A percentile compares a stretch with the other conserved stretches of the same genome.
Conservation (phyloP, 441 rosid species). For the Adansonia grandidieri region DNA sequence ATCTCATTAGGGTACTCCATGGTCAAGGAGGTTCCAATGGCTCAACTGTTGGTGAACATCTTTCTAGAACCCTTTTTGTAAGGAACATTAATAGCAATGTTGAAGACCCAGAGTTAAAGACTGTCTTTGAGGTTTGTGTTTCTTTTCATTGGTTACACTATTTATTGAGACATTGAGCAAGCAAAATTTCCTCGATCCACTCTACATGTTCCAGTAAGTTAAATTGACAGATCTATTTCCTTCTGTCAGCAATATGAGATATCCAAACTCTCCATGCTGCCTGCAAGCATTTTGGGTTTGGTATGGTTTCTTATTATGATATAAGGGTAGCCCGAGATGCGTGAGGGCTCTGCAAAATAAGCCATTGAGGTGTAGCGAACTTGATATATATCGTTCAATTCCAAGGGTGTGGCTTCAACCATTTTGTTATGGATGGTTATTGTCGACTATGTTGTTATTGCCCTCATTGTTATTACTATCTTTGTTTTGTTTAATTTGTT, state of each 20-base stretch:
- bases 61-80: constrained; percentile 64
- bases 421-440: constrained; percentile 5
- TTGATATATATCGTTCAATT: constrained; percentile 64
- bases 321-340: constrained; percentile 73
- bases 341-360: constrained; percentile 59
- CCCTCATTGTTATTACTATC: constrained; percentile 24
- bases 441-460: constrained; percentile 20
- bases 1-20: constrained; percentile 33
- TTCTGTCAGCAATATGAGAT: constrained; percentile 64
- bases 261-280: constrained; percentile 57
- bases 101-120: constrained; percentile 59
- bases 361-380: constrained; percentile 53
- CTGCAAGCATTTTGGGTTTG: constrained; percentile 64
- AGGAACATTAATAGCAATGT: constrained; percentile 56
- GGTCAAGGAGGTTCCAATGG: constrained; percentile 47
- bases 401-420: constrained; percentile 50
- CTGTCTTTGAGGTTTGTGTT: constrained; percentile 57
- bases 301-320: constrained; percentile 67
- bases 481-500: constrained; percentile 14
- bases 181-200: constrained; percentile 17
- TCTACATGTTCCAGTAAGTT: constrained; percentile 13
- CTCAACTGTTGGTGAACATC: constrained; percentile 49
- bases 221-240: constrained; percentile 26
- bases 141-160: constrained; percentile 6
- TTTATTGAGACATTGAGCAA: constrained; percentile 15